These are phyloP conservation scores for Kuraishia molischiana DNA, from an alignment of 805 yeast genomes.

Conservation along the genomic window DNA sequence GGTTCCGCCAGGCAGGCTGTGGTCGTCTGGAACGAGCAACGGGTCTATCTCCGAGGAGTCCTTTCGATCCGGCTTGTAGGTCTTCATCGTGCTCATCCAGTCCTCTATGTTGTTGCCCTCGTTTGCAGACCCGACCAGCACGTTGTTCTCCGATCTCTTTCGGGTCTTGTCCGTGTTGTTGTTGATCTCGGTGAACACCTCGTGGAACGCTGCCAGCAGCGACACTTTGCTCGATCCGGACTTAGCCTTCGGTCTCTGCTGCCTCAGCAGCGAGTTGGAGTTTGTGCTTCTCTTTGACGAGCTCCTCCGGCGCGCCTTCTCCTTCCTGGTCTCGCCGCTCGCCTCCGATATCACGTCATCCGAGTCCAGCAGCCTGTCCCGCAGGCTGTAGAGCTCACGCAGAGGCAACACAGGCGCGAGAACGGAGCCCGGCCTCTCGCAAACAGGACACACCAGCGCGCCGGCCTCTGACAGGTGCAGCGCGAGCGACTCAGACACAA, in stretches of 20 bases:
- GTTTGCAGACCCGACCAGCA: neutral
- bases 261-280: neutral
- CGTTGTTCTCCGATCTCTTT: neutral
- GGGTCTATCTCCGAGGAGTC: constrained; percentile 5
- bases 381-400: constrained; percentile 12
- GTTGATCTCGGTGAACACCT: constrained; percentile 20
- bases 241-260: neutral
- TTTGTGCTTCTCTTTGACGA: constrained; percentile 7
- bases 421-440: constrained; percentile 13
- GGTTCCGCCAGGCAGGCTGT: neutral
- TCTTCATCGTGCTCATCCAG: constrained; percentile 13
- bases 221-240: constrained; percentile 10
- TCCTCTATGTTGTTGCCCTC: constrained; percentile 10
- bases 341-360: constrained; percentile 6
- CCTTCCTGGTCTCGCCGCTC: constrained; percentile 1
- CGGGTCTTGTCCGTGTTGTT: neutral
- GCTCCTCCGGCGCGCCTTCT: constrained; percentile 3
- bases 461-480: constrained; percentile 9
- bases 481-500: constrained; percentile 23
- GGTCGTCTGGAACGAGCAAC: neutral
- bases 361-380: neutral
- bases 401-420: constrained; percentile 24
- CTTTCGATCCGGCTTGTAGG: constrained; percentile 6
- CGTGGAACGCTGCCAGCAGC: constrained; percentile 24
- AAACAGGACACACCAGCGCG: constrained; percentile 25